A percentile compares a stretch with the other conserved stretches of the same genome.
phyloP scores from a whole-genome alignment of 495 filamentous ascomycete genomes.

The Aspergillus incahuasiensis region DNA sequence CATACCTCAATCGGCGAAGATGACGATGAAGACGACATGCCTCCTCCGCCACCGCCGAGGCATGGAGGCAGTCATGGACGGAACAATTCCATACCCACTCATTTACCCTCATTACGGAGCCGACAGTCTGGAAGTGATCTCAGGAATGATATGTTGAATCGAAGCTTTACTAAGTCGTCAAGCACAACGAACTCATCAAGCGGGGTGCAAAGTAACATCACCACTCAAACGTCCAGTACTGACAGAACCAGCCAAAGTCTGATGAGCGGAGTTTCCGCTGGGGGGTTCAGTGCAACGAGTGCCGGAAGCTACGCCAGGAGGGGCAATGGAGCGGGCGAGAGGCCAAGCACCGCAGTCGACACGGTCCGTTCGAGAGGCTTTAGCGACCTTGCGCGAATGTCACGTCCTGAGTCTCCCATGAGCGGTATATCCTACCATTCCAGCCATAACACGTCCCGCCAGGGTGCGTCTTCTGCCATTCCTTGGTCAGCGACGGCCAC shows the following conservation, averaged over 20 bases:
- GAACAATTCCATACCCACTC: conserved; percentile 42
- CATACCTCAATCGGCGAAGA: conserved; percentile 17
- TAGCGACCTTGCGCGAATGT: conserved; percentile 35
- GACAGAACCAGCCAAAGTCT: conserved; percentile 75
- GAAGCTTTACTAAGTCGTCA: conserved; percentile 83
- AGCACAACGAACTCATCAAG: conserved; percentile 71
- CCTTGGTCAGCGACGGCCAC: conserved; percentile 40
- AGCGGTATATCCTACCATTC: conserved; percentile 80
- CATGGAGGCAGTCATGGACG: conserved; percentile 46
- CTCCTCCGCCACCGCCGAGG: conserved; percentile 58
- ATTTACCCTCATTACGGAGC: conserved; percentile 41
- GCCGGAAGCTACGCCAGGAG: conserved; percentile 85
- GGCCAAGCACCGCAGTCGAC: conserved; percentile 52
- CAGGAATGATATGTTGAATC: conserved; percentile 59
- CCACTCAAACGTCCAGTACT: conserved; percentile 66
- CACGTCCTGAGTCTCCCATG: conserved; percentile 65
- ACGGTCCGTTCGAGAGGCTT: conserved; percentile 39
- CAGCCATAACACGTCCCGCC: conserved; percentile 66
- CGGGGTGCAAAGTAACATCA: conserved; percentile 65
- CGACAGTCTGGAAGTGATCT: conserved; percentile 86
- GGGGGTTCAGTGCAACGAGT: conserved; percentile 89
- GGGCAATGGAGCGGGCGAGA: conserved; percentile 43
- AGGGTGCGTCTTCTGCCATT: conserved; percentile 42
- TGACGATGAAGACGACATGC: conserved; percentile 41
- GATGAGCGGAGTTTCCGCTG: conserved; percentile 90